phyloP scores from a whole-genome alignment of 2,329 filamentous ascomycete genomes.

The Septoria petroselini region DNA sequence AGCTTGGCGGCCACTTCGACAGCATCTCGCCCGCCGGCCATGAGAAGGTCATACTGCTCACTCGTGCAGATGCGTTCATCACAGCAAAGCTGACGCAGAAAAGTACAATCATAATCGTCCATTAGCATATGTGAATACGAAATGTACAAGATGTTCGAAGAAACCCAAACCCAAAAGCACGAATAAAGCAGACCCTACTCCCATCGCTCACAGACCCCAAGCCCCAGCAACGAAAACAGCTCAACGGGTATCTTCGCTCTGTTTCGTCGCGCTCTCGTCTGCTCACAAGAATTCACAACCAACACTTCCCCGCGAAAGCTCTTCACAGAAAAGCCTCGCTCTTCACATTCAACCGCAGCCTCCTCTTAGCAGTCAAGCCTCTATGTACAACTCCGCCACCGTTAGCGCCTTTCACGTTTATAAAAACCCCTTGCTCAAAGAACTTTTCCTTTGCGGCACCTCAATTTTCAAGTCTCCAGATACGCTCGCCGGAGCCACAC shows the following conservation, averaged over 20 bases:
- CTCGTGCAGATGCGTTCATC: no score
- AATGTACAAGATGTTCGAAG: background rate
- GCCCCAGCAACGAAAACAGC: slow-evolving; percentile 5
- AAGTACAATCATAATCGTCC: background rate
- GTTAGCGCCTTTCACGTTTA: slow-evolving; percentile 35
- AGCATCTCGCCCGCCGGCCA: no score
- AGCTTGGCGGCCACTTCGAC: no score
- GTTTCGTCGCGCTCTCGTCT: background rate
- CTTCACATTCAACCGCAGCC: slow-evolving; percentile 19
- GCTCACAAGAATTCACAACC: slow-evolving; percentile 1
- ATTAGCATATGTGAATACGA: no score
- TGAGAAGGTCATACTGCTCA: no score
- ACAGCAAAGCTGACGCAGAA: no score
- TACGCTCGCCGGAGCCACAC: slow-evolving; percentile 39
- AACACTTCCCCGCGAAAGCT: background rate
- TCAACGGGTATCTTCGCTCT: slow-evolving; percentile 3
- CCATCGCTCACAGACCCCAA: background rate
- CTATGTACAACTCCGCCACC: slow-evolving; percentile 22
- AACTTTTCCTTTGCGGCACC: slow-evolving; percentile 43
- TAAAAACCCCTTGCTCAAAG: slow-evolving; percentile 52
- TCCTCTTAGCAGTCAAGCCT: slow-evolving; percentile 5
- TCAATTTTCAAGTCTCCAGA: slow-evolving; percentile 38
- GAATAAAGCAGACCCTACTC: slow-evolving; percentile 8
- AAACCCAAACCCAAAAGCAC: no score
- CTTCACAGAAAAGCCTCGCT: slow-evolving; percentile 28